Conservation (phyloP, 495 filamentous ascomycete species). For the Xylaria grammica region DNA sequence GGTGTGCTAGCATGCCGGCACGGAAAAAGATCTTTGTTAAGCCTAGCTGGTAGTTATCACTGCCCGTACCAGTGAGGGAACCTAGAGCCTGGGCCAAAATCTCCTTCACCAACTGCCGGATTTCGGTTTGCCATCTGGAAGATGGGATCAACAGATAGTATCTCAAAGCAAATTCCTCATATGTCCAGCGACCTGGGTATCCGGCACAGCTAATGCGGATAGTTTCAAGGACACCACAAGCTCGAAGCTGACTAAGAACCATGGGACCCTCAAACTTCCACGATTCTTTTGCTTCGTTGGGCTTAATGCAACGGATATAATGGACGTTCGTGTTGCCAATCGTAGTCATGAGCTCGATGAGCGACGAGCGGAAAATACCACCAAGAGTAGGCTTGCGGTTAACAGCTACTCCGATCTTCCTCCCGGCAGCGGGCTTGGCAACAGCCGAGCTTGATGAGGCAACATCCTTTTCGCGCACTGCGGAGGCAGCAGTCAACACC, state of each 20-base stretch:
- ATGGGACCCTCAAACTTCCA: slow-evolving; percentile 99
- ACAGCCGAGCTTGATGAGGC: slow-evolving; percentile 69
- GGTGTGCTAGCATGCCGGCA: slow-evolving; percentile 96
- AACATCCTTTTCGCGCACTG: slow-evolving; percentile 86
- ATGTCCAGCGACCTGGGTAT: slow-evolving; percentile 98
- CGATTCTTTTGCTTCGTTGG: slow-evolving; percentile 93
- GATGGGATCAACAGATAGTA: slow-evolving; percentile 99
- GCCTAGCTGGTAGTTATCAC: slow-evolving; percentile 95
- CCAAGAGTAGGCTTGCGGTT: slow-evolving; percentile 96
- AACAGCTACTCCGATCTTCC: slow-evolving; percentile 86
- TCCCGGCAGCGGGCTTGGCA: slow-evolving; percentile 73
- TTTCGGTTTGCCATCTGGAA: slow-evolving; percentile 88
- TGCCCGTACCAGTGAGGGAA: slow-evolving; percentile 71
- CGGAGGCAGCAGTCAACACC: slow-evolving; percentile 83
- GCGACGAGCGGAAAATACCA: slow-evolving; percentile 96
- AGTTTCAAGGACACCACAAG: slow-evolving; percentile 98
- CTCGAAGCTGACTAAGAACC: slow-evolving; percentile 95
- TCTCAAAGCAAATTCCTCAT: slow-evolving; percentile 95
- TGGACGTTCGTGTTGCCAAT: slow-evolving; percentile 98
- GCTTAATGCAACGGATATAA: slow-evolving; percentile 99
- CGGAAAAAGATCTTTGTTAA: slow-evolving; percentile 99
- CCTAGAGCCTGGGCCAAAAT: slow-evolving; percentile 93
- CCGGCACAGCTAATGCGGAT: slow-evolving; percentile 97
- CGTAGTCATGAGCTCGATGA: slow-evolving; percentile 97
- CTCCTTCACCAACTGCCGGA: slow-evolving; percentile 88